Evolutionary conservation across 106 monocot genomes (phyloP).

Genomic region (Allium fistulosum): DNA sequence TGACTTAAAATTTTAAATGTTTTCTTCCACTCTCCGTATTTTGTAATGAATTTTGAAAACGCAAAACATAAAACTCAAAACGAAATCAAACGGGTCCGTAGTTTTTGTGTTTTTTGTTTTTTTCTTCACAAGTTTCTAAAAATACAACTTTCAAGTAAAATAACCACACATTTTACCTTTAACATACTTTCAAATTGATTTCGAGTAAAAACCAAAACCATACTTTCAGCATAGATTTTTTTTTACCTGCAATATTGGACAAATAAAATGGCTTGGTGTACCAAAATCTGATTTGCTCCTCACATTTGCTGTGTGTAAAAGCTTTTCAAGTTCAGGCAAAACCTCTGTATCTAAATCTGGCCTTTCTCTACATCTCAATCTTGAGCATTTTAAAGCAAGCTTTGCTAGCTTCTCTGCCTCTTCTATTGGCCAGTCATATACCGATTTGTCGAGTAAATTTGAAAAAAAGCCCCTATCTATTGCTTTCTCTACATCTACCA

Average conservation of each 20-base stretch:
- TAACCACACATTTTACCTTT: too few relatives aligned
- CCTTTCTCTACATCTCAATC: conserved; percentile 71
- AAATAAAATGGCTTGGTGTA: conserved; percentile 58
- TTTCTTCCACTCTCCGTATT: too few relatives aligned
- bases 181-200: too few relatives aligned
- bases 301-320: conserved; percentile 29
- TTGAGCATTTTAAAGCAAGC: conserved; percentile 56
- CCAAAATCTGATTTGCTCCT: conserved; percentile 20
- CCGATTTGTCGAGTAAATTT: conserved; percentile 54
- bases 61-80: too few relatives aligned
- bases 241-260: conserved; percentile 79
- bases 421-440: conserved; percentile 53
- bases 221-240: too few relatives aligned
- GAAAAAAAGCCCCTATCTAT: conserved; percentile 31
- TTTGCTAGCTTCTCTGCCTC: conserved; percentile 60
- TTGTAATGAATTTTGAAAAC: too few relatives aligned
- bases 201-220: too few relatives aligned
- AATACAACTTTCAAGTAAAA: too few relatives aligned
- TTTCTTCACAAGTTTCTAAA: too few relatives aligned
- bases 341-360: conserved; percentile 71
- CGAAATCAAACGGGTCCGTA: too few relatives aligned
- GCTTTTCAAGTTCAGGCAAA: conserved; percentile 54
- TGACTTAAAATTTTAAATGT: too few relatives aligned
- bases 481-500: conserved; percentile 42
- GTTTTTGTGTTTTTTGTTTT: too few relatives aligned